phyloP scores from a whole-genome alignment of 805 yeast species.

The Lipomyces oligophaga region DNA sequence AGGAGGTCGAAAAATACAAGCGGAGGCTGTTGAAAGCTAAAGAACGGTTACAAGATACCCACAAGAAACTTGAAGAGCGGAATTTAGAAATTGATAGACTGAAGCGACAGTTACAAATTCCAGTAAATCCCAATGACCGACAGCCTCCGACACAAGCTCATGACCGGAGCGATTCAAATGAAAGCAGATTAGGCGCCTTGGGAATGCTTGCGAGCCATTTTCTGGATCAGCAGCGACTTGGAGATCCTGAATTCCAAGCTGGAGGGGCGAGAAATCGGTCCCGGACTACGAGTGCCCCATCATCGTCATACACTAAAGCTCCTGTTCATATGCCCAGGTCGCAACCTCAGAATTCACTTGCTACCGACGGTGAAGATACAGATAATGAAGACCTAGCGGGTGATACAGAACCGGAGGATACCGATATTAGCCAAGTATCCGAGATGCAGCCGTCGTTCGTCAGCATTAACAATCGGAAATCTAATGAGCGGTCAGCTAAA shows the following conservation, averaged over 20 bases:
- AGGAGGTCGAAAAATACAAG: slow-evolving; percentile 39
- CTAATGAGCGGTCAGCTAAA: too few relatives aligned
- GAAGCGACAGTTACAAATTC: slow-evolving; percentile 31
- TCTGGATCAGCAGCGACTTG: slow-evolving; percentile 20
- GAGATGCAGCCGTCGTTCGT: slow-evolving; percentile 37
- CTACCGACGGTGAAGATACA: slow-evolving; percentile 1
- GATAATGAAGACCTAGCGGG: slow-evolving; percentile 4
- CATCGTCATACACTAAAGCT: neutral
- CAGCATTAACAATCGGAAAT: slow-evolving; percentile 40
- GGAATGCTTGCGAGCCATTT: slow-evolving; percentile 53
- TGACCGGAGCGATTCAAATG: slow-evolving; percentile 22
- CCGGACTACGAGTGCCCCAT: slow-evolving; percentile 3
- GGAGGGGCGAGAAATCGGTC: neutral
- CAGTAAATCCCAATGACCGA: slow-evolving; percentile 1
- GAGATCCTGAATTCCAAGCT: neutral
- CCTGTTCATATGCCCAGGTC: neutral
- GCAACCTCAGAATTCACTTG: neutral
- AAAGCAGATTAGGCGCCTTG: slow-evolving; percentile 46
- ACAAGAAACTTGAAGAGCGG: slow-evolving; percentile 43
- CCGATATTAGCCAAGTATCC: neutral
- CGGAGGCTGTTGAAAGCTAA: slow-evolving; percentile 43
- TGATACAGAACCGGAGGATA: slow-evolving; percentile 5
- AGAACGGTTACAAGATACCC: slow-evolving; percentile 45
- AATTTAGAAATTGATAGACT: slow-evolving; percentile 46
- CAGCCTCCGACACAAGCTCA: slow-evolving; percentile 2